Conservation (phyloP, 1,139 yeast genomes). For the Taiozyma sp. region DNA sequence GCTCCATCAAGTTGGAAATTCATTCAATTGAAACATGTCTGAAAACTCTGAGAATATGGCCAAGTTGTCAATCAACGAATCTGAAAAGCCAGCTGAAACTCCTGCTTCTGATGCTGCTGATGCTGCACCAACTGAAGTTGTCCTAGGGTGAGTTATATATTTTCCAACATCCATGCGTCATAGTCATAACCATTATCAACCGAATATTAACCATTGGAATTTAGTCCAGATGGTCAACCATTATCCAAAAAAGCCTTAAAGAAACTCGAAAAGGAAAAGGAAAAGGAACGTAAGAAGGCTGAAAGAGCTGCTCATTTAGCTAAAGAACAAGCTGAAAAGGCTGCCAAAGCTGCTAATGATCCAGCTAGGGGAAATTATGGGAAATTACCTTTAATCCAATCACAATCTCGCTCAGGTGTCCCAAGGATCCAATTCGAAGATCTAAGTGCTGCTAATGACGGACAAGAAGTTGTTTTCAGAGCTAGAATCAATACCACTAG, state of each 20-base stretch:
- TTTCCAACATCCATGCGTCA: no score
- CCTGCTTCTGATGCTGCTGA: slow-evolving; percentile 10
- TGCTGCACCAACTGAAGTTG: slow-evolving; percentile 24
- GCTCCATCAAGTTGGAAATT: no score
- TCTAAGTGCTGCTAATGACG: slow-evolving; percentile 65
- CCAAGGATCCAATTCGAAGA: slow-evolving; percentile 53
- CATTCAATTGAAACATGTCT: slow-evolving; percentile 23
- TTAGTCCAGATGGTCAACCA: slow-evolving; percentile 76
- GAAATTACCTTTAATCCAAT: slow-evolving; percentile 81
- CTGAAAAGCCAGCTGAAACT: slow-evolving; percentile 11
- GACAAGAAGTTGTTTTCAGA: slow-evolving; percentile 76
- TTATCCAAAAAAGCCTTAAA: slow-evolving; percentile 92
- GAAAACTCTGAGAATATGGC: slow-evolving; percentile 34
- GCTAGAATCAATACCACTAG: slow-evolving; percentile 93
- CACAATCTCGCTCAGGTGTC: slow-evolving; percentile 55
- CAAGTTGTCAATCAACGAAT: slow-evolving; percentile 30
- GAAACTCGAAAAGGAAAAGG: slow-evolving; percentile 90
- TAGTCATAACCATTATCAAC: no score
- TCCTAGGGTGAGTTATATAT: slow-evolving; percentile 21
- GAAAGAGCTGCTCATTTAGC: slow-evolving; percentile 90
- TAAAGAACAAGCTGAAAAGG: slow-evolving; percentile 80
- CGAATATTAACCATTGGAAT: not conserved
- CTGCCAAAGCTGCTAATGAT: slow-evolving; percentile 72
- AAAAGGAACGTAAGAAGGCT: slow-evolving; percentile 89
- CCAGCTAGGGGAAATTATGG: slow-evolving; percentile 90